Percentiles rank a stretch among this genome's conserved stretches.
Conservation (phyloP, 1,284 basidiomycete genomes). For the Melampsora americana region DNA sequence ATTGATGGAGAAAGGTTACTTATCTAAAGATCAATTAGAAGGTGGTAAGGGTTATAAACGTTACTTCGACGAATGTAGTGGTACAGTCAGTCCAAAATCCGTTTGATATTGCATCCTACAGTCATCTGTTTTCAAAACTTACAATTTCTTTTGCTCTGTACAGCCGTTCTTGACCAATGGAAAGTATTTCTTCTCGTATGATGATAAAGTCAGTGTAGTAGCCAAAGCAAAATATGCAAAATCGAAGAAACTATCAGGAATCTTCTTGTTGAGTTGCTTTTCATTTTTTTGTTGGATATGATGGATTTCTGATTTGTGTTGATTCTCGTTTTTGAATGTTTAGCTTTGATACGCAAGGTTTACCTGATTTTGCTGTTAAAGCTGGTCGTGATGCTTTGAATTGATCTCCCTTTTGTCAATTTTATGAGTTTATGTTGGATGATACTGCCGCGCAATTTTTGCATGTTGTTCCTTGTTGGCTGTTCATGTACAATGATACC, state of each 20-base stretch:
- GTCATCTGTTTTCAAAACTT: not conserved
- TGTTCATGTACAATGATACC: too few species aligned
- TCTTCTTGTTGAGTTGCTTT: slow-evolving; percentile 1
- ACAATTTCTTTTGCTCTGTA: not conserved
- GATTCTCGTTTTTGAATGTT: not conserved
- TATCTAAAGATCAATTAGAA: slow-evolving; percentile 1
- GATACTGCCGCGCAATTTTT: too few species aligned
- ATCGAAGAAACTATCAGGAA: not conserved
- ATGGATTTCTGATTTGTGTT: not conserved
- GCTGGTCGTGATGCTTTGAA: slow-evolving; percentile 1
- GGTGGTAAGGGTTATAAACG: slow-evolving; percentile 16
- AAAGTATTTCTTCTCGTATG: slow-evolving; percentile 4
- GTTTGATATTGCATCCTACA: not conserved
- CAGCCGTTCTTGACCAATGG: slow-evolving; percentile 12
- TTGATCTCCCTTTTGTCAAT: not conserved
- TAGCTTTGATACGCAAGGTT: slow-evolving; percentile 7
- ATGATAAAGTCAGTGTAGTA: not conserved
- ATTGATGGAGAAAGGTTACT: slow-evolving; percentile 5
- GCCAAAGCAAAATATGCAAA: slow-evolving; percentile 1
- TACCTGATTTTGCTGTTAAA: not conserved
- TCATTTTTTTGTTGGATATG: not conserved
- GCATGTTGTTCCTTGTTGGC: too few species aligned
- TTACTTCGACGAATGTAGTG: slow-evolving; percentile 6
- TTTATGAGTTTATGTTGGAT: too few species aligned
- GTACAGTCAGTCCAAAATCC: not conserved